Conservation (phyloP, 1,284 basidiomycete species). For the Leccinum solheimii region DNA sequence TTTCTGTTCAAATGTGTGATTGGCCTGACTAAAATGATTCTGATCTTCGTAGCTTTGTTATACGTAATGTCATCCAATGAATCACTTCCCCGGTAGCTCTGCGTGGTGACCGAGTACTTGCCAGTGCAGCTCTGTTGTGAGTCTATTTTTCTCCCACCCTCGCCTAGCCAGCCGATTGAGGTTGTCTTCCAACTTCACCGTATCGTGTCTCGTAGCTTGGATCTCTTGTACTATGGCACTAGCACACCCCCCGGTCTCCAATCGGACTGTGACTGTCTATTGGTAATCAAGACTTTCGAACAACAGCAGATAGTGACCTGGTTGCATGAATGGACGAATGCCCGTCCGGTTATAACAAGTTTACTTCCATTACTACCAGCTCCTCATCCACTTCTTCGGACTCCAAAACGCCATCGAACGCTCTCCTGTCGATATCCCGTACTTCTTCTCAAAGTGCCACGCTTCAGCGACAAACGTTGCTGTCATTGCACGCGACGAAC, state of each 20-base stretch:
- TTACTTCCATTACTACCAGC: constrained; percentile 81
- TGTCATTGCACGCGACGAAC: constrained; percentile 69
- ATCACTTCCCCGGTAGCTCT: constrained; percentile 61
- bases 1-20: constrained; percentile 10
- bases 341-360: constrained; percentile 37
- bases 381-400: constrained; percentile 93
- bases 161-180: constrained; percentile 2
- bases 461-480: constrained; percentile 72
- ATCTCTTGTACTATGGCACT: constrained; percentile 86
- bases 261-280: constrained; percentile 83
- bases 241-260: constrained; percentile 82
- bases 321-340: constrained; percentile 59
- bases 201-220: constrained; percentile 84
- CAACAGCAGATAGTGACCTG: constrained; percentile 74
- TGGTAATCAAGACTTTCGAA: constrained; percentile 79
- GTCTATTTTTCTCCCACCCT: constrained; percentile 30
- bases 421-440: constrained; percentile 70
- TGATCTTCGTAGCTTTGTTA: constrained; percentile 65
- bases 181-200: constrained; percentile 64
- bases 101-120: constrained; percentile 63
- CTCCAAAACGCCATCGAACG: constrained; percentile 90
- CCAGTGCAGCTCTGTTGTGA: constrained; percentile 59
- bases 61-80: constrained; percentile 81
- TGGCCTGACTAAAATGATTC: background rate
- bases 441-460: constrained; percentile 86